Conservation (phyloP, 2,329 filamentous ascomycete genomes). For the Cladosporium oxysporum region DNA sequence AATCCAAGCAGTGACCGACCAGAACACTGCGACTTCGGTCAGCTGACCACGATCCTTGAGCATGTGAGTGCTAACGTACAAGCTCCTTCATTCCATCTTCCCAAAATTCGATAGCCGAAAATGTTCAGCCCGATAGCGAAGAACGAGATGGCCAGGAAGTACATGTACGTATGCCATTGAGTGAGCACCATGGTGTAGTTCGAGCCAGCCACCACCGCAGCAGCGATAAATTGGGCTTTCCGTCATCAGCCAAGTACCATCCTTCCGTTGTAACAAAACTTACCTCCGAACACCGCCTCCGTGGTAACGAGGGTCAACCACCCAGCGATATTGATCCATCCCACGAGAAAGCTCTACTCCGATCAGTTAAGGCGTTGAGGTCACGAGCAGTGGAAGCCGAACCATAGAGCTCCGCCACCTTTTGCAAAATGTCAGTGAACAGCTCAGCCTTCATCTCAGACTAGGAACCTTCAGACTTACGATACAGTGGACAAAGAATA, state of each 20-base stretch:
- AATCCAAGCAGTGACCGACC: slow-evolving; percentile 13
- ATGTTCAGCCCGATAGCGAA: slow-evolving; percentile 63
- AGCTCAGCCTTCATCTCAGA: background rate
- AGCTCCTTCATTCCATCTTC: slow-evolving; percentile 10
- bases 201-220: slow-evolving; percentile 7
- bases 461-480: background rate
- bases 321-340: slow-evolving; percentile 67
- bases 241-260: background rate
- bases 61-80: background rate
- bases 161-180: slow-evolving; percentile 68
- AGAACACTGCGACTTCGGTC: background rate
- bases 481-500: background rate
- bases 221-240: slow-evolving; percentile 8
- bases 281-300: slow-evolving; percentile 64
- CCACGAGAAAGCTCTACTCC: slow-evolving; percentile 6
- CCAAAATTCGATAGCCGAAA: slow-evolving; percentile 45
- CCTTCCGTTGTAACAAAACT: slow-evolving; percentile 26
- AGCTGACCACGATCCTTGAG: background rate
- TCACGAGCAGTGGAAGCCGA: background rate
- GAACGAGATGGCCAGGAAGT: slow-evolving; percentile 63
- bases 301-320: slow-evolving; percentile 68
- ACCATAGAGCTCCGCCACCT: slow-evolving; percentile 9
- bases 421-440: background rate
- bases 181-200: slow-evolving; percentile 5
- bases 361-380: background rate